A percentile compares a stretch with the other conserved stretches of the same genome.
Conservation (phyloP, 2,329 filamentous ascomycete species). For the Aspergillus unguis region DNA sequence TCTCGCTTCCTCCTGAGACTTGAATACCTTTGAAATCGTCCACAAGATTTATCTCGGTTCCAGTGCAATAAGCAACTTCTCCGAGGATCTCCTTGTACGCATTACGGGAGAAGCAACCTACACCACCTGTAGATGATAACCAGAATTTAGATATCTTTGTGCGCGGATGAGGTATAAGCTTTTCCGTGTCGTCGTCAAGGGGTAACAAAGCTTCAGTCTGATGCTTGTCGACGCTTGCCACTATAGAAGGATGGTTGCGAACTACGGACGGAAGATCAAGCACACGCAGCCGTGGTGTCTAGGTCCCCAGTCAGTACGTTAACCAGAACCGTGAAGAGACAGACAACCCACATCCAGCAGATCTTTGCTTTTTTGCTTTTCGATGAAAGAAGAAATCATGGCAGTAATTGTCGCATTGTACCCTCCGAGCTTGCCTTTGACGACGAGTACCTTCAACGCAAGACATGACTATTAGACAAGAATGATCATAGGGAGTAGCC, state of each 20-base stretch:
- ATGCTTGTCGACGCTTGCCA: not conserved
- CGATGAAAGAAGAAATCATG: constrained; percentile 24
- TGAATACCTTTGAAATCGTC: constrained; percentile 23
- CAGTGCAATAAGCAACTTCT: constrained; percentile 25
- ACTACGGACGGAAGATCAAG: constrained; percentile 20
- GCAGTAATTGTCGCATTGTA: constrained; percentile 12
- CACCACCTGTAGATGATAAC: constrained; percentile 19
- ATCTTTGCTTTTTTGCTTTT: constrained; percentile 30
- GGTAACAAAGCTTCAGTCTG: constrained; percentile 10
- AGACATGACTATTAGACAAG: not conserved
- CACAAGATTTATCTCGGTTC: constrained; percentile 24
- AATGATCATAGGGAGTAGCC: not conserved
- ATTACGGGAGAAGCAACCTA: constrained; percentile 24
- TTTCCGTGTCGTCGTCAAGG: constrained; percentile 17
- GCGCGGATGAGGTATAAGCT: constrained; percentile 10
- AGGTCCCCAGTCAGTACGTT: not conserved
- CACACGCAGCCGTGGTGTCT: constrained; percentile 29
- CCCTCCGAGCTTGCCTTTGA: constrained; percentile 21
- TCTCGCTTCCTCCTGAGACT: constrained; percentile 22
- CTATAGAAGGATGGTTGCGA: constrained; percentile 5
- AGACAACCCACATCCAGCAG: constrained; percentile 29
- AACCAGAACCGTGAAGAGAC: not conserved
- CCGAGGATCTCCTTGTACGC: constrained; percentile 19
- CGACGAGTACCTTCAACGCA: constrained; percentile 23
- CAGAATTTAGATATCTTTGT: constrained; percentile 23